Evolutionary conservation across 805 yeast genomes (phyloP), one percentile per base, ranked within the genome.

Genomic region (Lachancea waltii): DNA sequence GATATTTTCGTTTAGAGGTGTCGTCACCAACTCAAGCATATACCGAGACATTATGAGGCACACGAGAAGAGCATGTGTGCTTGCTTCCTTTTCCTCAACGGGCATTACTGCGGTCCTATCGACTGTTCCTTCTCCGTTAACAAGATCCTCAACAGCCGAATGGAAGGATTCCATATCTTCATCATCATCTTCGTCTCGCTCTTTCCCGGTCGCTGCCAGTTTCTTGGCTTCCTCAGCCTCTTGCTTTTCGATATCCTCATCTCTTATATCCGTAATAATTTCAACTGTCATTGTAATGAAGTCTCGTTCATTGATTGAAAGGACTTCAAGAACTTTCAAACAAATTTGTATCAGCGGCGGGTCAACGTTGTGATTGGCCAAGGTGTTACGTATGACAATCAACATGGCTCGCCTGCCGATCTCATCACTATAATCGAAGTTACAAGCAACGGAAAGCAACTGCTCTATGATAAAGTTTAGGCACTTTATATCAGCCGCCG

Each of bases 381-480:
- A 63, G n/a, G 79, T 65, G 16, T 75, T 66, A 64, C 85, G 69
- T 4, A 79, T 60, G 2, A 75, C 68, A 21, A 67, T 70, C 27
- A 83, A 62, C 75, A 86, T 77, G 31, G 77, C 77, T 56, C 95
- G 72, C 53, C 96, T 74, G 15, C 97, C 96, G 33, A 83, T 73
- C 58, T 89, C 95, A 64, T 92, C 97, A 49, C 86, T 81, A 52
- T 77, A 86, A 57, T 92, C 97, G 53, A 81, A 82, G 26, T 75
- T 73, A 20, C 72, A 72, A 0, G 89, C 80, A 19, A 85, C 72
- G 7, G 65, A 59, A 26, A 90, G 56, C 15, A 90, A 58, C 58
- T 92, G 95, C 41, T 77, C 77, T 29, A 87, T 70, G 33, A 87
- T 75, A 53, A 79, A 87, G 45, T 83, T 89, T 20, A 77, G 54